Conservation (phyloP, 495 filamentous ascomycete genomes). For the Entonaema liquescens region DNA sequence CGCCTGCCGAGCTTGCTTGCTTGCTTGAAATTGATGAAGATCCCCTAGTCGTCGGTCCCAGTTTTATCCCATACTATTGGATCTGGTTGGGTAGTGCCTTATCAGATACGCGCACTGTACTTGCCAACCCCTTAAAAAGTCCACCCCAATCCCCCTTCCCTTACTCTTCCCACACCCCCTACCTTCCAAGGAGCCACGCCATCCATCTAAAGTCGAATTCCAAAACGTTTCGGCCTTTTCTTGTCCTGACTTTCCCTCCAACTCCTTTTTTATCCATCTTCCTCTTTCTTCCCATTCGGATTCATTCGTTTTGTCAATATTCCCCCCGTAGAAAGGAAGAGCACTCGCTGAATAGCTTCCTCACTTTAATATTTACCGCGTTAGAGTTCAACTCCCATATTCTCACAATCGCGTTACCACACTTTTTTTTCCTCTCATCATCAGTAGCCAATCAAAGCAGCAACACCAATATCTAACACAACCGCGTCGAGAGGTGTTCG, state of each 20-base stretch:
- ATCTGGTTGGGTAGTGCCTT: slow-evolving; percentile 14
- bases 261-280: slow-evolving; percentile 47
- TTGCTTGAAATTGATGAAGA: slow-evolving; percentile 43
- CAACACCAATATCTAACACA: slow-evolving; percentile 32
- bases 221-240: slow-evolving; percentile 57
- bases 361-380: slow-evolving; percentile 45
- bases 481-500: slow-evolving; percentile 6
- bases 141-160: slow-evolving; percentile 42
- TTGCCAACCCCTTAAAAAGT: slow-evolving; percentile 34
- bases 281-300: slow-evolving; percentile 47
- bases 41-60: slow-evolving; percentile 27
- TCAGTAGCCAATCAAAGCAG: slow-evolving; percentile 43
- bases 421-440: slow-evolving; percentile 33
- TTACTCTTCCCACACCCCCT: slow-evolving; percentile 46
- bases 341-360: slow-evolving; percentile 53
- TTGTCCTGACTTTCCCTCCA: slow-evolving; percentile 48
- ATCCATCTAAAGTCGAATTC: slow-evolving; percentile 52
- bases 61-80: slow-evolving; percentile 18
- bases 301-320: slow-evolving; percentile 58
- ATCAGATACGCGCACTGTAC: slow-evolving; percentile 19
- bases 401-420: slow-evolving; percentile 39
- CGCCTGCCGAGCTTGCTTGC: slow-evolving; percentile 27
- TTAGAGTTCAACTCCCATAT: slow-evolving; percentile 33
- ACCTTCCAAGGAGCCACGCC: slow-evolving; percentile 49
- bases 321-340: slow-evolving; percentile 53